Percentiles rank a stretch among this genome's conserved stretches.
Conservation (phyloP, 225 moss, liverwort and hornwort species). For the Marchantia paleacea region DNA sequence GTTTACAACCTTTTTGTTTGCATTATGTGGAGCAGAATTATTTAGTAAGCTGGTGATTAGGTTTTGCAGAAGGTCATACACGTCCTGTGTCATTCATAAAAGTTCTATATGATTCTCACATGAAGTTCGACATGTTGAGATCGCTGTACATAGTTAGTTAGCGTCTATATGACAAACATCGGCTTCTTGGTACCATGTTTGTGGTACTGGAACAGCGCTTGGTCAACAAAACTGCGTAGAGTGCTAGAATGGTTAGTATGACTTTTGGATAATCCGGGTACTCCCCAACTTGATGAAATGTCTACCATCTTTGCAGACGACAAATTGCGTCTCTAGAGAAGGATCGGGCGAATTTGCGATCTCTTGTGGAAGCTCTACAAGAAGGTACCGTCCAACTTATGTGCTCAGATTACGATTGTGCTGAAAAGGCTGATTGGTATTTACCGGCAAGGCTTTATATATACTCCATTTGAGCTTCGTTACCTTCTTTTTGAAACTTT, state of each 20-base stretch:
- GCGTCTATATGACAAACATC: neutral
- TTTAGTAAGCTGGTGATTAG: neutral
- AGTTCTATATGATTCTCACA: neutral
- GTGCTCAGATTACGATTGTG: no score
- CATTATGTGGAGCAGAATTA: neutral
- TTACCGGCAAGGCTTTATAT: no score
- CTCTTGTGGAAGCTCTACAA: conserved; percentile 88
- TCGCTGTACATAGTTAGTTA: neutral
- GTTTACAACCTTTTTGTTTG: neutral
- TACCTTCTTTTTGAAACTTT: neutral
- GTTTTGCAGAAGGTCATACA: neutral
- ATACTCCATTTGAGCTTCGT: neutral
- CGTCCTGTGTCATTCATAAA: no score
- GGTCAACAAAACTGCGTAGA: neutral
- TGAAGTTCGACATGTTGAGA: neutral
- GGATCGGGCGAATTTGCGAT: conserved; percentile 73
- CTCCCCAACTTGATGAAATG: neutral
- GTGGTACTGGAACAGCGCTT: no score
- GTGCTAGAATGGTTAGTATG: neutral
- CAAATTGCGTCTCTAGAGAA: conserved; percentile 61
- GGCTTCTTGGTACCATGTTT: neutral
- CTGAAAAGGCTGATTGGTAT: no score
- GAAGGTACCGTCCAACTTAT: conserved; percentile 40
- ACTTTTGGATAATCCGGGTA: neutral
- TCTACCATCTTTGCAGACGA: conserved; percentile 32